Evolutionary conservation across 2,329 filamentous ascomycete genomes (phyloP), one percentile per base, ranked within the genome.

Genomic region (Raffaelea albimanens): DNA sequence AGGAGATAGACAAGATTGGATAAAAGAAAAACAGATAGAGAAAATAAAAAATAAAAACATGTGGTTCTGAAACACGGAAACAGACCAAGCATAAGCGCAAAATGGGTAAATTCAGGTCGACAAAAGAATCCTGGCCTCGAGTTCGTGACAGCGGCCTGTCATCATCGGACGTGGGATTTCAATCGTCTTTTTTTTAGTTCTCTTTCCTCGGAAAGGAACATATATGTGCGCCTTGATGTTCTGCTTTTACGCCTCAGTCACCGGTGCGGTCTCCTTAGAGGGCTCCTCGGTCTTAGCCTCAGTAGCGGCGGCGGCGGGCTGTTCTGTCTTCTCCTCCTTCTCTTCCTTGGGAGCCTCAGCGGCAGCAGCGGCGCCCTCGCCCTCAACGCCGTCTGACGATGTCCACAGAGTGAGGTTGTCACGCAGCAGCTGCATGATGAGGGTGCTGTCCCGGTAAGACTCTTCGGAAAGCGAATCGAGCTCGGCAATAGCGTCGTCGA

Each of bases 371-470:
- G 81, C 71, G 56, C 67, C 72, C 70, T 91, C 87, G 52, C 78
- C 75, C 69, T 95, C 91, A 61, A 76, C 82, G 60, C 80, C 87
- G 67, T 95, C 90, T 51, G 89, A 94, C 59, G 90, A 96, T 60
- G 90, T 96, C 90, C 90, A 96, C 69, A 96, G 85, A 57, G 90
- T 96, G 55, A 97, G 79, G 80, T 96, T 97, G 77, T 96, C 91
- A 66, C 91, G 87, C 68, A 97, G 85, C 54, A 97, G 80, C 79
- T 97, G 91, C 91, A 96, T 97, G 78, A 97, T 96, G 61, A 97
- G 82, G 51, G 91, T 97, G 82, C 89, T 95, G 74, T 97, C 91
- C 65, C 90, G 87, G 85, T 97, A 96, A 52, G 88, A 95, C 76
- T 97, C 91, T 77, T 96, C 91, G 52, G 88, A 95, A 56, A 97